Evolutionary conservation across 495 filamentous ascomycete species (phyloP).

Genomic region (Xylaria sp.): DNA sequence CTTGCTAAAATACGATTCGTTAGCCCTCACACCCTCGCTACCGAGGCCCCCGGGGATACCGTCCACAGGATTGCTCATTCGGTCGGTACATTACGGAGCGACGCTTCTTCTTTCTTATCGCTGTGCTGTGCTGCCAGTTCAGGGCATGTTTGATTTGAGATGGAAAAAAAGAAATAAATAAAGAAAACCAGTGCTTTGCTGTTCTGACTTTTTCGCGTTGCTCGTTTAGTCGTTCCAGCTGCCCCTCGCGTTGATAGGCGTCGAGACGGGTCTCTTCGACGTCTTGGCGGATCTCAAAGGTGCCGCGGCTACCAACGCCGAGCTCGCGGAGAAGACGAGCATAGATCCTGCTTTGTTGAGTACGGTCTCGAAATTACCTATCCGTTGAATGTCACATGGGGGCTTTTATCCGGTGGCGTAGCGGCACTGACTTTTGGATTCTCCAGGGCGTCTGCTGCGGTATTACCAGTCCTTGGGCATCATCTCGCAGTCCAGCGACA

Average conservation of each 20-base stretch:
- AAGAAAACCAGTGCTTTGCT: background rate
- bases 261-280: constrained; percentile 48
- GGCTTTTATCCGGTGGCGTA: background rate
- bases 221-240: constrained; percentile 33
- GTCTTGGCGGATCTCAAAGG: constrained; percentile 35
- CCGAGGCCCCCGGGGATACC: constrained; percentile 32
- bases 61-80: constrained; percentile 31
- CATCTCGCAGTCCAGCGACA: constrained; percentile 43
- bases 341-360: constrained; percentile 46
- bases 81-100: constrained; percentile 16
- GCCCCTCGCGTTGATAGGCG: constrained; percentile 41
- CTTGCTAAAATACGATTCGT: too few relatives aligned
- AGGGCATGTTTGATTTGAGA: background rate
- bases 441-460: constrained; percentile 50
- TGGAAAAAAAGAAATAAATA: too few relatives aligned
- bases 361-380: constrained; percentile 23
- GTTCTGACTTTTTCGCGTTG: constrained; percentile 15
- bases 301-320: constrained; percentile 31
- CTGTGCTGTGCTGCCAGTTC: background rate
- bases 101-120: background rate
- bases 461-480: constrained; percentile 50
- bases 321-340: constrained; percentile 42
- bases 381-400: background rate
- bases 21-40: too few relatives aligned
- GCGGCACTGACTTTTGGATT: background rate